Conservation (phyloP, 129 eudicot species). For the Mikania micrantha region DNA sequence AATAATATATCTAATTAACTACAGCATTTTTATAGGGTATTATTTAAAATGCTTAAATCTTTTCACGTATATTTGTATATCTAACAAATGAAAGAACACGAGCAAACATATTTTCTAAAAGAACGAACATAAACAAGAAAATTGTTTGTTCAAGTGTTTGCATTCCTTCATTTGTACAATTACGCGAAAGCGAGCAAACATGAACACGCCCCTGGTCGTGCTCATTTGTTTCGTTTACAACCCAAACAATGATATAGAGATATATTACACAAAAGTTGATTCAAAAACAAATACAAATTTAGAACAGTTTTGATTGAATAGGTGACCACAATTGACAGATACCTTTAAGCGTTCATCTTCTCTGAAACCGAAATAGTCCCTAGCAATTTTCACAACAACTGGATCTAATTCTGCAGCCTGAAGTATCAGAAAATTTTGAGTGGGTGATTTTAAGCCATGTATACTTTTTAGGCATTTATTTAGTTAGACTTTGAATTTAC, state of each 20-base stretch:
- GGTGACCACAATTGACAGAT: background rate
- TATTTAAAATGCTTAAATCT: background rate
- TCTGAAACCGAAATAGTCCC: slow-evolving; percentile 55
- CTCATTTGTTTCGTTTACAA: background rate
- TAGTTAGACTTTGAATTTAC: slow-evolving; percentile 26
- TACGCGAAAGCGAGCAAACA: background rate
- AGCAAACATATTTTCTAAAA: background rate
- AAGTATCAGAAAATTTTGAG: slow-evolving; percentile 6
- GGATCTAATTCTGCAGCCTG: slow-evolving; percentile 88
- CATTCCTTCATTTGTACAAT: background rate
- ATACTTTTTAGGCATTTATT: background rate
- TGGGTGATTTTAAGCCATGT: slow-evolving; percentile 2
- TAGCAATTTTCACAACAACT: slow-evolving; percentile 61
- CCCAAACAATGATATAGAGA: background rate
- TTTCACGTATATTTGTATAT: background rate
- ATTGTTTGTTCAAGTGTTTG: background rate
- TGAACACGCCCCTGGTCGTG: background rate
- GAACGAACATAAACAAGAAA: background rate
- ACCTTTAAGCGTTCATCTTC: slow-evolving; percentile 84
- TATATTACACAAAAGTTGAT: background rate
- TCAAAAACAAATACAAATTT: background rate
- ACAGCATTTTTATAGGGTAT: background rate
- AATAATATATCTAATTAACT: background rate
- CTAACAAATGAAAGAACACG: background rate
- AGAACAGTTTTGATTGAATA: background rate